Percentiles rank a stretch among this genome's conserved stretches.
These are phyloP conservation scores for Termitomyces sp. DNA, from an alignment of 768 basidiomycete genomes.

Conservation along the genomic window DNA sequence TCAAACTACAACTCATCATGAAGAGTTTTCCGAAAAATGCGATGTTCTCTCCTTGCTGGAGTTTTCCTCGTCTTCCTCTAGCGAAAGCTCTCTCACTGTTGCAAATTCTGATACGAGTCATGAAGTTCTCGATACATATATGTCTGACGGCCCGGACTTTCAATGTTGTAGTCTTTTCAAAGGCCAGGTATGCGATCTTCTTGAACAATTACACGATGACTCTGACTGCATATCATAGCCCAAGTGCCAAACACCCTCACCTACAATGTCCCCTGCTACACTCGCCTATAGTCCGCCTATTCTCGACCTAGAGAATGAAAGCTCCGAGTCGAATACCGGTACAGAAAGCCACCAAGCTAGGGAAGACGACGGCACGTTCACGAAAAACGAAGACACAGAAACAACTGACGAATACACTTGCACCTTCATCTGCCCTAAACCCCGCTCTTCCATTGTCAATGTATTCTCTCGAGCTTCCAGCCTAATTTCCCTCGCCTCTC, in stretches of 20 bases:
- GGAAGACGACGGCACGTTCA: neutral
- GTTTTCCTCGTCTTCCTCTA: neutral
- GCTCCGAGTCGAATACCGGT: neutral
- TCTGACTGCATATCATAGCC: neutral
- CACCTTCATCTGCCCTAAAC: slow-evolving; percentile 30
- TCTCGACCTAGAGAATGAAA: neutral
- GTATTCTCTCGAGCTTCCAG: slow-evolving; percentile 26
- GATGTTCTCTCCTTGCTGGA: neutral
- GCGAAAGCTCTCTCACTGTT: neutral
- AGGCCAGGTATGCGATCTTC: neutral
- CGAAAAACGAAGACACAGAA: slow-evolving; percentile 13
- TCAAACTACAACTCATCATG: neutral
- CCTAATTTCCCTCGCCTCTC: slow-evolving; percentile 13
- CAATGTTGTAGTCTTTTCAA: slow-evolving; percentile 20
- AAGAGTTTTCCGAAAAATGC: neutral
- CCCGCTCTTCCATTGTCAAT: slow-evolving; percentile 21
- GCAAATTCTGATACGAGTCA: neutral
- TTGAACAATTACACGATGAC: neutral
- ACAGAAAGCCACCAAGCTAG: neutral
- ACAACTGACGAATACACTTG: slow-evolving; percentile 27
- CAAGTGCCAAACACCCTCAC: neutral
- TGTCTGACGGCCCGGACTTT: slow-evolving; percentile 16
- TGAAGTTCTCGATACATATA: neutral
- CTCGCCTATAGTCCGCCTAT: neutral
- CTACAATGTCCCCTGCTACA: neutral